Evolutionary conservation across 148 eudicot species (phyloP), one percentile per base, ranked within the genome.

Genomic region (Rhododendron ovatum): DNA sequence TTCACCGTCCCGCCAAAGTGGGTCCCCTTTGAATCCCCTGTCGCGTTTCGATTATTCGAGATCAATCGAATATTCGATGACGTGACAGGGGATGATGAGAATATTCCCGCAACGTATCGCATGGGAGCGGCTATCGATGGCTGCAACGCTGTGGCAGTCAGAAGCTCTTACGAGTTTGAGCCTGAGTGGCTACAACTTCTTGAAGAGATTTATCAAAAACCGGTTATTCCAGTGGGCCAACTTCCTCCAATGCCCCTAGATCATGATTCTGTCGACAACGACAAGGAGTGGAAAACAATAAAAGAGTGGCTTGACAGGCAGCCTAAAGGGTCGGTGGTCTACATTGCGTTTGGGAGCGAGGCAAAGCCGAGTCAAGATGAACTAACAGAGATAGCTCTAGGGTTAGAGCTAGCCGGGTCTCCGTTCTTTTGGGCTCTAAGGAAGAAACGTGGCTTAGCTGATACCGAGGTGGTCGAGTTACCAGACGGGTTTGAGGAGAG

Each of bases 401-500:
- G 93, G 55, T 85, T 91, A 74, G 92, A 90, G 87, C 33, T 76
- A n/a, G 83, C 90, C 2, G 76, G 20, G 45, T 61, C 77, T 35
- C 78, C 91, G 63, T 92, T 92, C 86, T 63, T 91, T 50, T 91
- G 92, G 93, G 92, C 83, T 50, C 51, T 90, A 3, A 89, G 85
- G 41, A 83, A 81, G 50, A 83, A 83, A 26, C 48, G 65, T 28
- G 87, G 88, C 50, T n/a, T 39, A n/a, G 61, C 14, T 1, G 88
- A 86, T 73, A 5, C 43, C 12, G 82, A 77, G 69, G 20, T 50
- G 20, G 83, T 71, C 18, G 88, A 85, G 82, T 87, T 92, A 37
- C 94, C 93, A 7, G 88, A 89, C 18, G 91, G 94, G 82, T 91
- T 92, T 57, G 86, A 92, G 86, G 89, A 90, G 51, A 82, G 91